Percentiles rank a stretch among this genome's conserved stretches.
Conservation (phyloP, 345 rosid genomes). For the Cardamine occulta region DNA sequence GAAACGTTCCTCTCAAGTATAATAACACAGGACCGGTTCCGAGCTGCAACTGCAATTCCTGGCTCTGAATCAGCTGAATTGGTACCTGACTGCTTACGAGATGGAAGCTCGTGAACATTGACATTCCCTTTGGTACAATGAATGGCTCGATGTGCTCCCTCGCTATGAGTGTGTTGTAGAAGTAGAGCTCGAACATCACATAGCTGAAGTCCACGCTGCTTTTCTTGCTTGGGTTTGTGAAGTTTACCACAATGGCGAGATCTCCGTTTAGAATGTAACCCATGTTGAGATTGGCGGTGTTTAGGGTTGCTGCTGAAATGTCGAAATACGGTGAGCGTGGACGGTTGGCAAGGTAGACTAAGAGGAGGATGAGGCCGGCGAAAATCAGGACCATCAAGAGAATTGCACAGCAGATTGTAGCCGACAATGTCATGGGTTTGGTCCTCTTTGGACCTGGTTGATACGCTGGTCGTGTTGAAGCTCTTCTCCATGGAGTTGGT, state of each 20-base stretch:
- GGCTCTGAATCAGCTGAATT: constrained; percentile 52
- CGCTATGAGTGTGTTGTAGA: constrained; percentile 62
- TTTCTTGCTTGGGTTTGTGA: constrained; percentile 88
- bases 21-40: constrained; percentile 57
- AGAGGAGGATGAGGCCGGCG: constrained; percentile 67
- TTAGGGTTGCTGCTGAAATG: constrained; percentile 65
- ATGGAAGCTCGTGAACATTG: constrained; percentile 55
- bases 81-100: constrained; percentile 80
- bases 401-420: constrained; percentile 63
- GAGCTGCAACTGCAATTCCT: constrained; percentile 56
- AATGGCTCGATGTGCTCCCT: constrained; percentile 75
- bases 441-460: constrained; percentile 43
- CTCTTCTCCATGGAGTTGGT: constrained; percentile 32
- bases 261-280: constrained; percentile 72
- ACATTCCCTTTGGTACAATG: constrained; percentile 51
- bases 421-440: constrained; percentile 48
- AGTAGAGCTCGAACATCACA: constrained; percentile 62
- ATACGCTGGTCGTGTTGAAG: constrained; percentile 37
- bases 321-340: constrained; percentile 72
- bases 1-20: constrained; percentile 64
- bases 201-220: constrained; percentile 71
- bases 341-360: constrained; percentile 73
- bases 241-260: constrained; percentile 66
- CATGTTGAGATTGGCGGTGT: constrained; percentile 76
- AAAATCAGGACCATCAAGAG: constrained; percentile 61